A percentile compares a stretch with the other conserved stretches of the same genome.
These are phyloP conservation scores for Colletotrichum lentis DNA, from an alignment of 2,329 filamentous ascomycete species.

Conservation along the genomic window DNA sequence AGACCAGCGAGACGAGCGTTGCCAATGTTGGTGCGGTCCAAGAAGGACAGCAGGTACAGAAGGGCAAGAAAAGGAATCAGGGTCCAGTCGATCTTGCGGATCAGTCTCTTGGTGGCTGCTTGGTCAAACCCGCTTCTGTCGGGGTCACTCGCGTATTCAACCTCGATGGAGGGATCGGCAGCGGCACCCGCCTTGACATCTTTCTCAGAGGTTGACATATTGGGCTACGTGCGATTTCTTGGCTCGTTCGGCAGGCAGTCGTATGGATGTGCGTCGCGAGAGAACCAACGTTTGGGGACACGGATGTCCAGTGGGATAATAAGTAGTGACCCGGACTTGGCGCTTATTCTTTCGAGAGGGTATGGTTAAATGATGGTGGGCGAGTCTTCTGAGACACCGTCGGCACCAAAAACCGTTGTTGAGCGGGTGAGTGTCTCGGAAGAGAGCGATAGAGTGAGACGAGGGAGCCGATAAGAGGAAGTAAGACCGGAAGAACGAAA, in stretches of 20 bases:
- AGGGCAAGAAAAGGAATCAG: conserved; percentile 68
- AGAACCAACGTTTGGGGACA: neutral
- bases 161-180: conserved; percentile 36
- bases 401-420: neutral
- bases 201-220: conserved; percentile 34
- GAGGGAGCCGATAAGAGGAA: neutral
- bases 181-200: conserved; percentile 30
- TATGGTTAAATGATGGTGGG: neutral
- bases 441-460: neutral
- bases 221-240: neutral
- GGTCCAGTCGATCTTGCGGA: conserved; percentile 62
- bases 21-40: conserved; percentile 62
- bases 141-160: conserved; percentile 37
- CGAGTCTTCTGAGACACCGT: conserved; percentile 12
- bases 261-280: neutral
- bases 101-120: conserved; percentile 57
- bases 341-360: neutral
- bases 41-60: conserved; percentile 58
- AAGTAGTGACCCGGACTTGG: neutral
- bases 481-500: neutral
- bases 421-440: conserved; percentile 11
- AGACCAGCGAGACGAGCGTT: conserved; percentile 52
- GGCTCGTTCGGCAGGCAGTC: neutral
- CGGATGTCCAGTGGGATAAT: neutral
- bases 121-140: conserved; percentile 43